These are phyloP conservation scores for Thielaviopsis musarum DNA, from an alignment of 2,329 filamentous ascomycete genomes.

Conservation along the genomic window DNA sequence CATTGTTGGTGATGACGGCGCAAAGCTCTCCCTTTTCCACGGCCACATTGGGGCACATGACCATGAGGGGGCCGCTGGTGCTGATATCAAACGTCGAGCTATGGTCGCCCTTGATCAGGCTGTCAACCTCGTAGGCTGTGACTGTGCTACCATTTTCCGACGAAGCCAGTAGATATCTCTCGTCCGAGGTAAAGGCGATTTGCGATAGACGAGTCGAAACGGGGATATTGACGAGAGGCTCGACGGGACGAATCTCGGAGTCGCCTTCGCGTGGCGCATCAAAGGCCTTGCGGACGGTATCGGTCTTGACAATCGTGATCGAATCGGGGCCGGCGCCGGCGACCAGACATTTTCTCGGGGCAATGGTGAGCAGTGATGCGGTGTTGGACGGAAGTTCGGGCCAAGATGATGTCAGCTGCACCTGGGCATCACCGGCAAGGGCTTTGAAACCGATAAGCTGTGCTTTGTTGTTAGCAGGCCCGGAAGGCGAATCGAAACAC, in stretches of 20 bases:
- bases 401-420: conserved; percentile 70
- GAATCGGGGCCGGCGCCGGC: conserved; percentile 75
- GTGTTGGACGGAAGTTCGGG: conserved; percentile 56
- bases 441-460: conserved; percentile 67
- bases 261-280: conserved; percentile 39
- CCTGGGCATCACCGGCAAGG: conserved; percentile 62
- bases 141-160: conserved; percentile 69
- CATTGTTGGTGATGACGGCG: conserved; percentile 63
- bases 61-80: conserved; percentile 60
- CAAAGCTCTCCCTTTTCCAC: conserved; percentile 56
- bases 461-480: not conserved
- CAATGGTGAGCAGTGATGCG: conserved; percentile 70
- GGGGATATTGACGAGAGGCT: conserved; percentile 55
- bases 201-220: conserved; percentile 69
- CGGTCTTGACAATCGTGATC: conserved; percentile 60
- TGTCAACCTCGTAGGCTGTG: conserved; percentile 62
- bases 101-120: conserved; percentile 47
- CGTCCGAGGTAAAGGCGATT: conserved; percentile 79
- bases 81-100: conserved; percentile 57
- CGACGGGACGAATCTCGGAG: conserved; percentile 50
- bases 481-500: conserved; percentile 9
- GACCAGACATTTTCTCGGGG: conserved; percentile 61
- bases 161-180: conserved; percentile 66
- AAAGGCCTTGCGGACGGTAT: conserved; percentile 63
- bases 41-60: conserved; percentile 65